Evolutionary conservation across 2,329 filamentous ascomycete genomes (phyloP).

Genomic region (Colletotrichum cuscutae): DNA sequence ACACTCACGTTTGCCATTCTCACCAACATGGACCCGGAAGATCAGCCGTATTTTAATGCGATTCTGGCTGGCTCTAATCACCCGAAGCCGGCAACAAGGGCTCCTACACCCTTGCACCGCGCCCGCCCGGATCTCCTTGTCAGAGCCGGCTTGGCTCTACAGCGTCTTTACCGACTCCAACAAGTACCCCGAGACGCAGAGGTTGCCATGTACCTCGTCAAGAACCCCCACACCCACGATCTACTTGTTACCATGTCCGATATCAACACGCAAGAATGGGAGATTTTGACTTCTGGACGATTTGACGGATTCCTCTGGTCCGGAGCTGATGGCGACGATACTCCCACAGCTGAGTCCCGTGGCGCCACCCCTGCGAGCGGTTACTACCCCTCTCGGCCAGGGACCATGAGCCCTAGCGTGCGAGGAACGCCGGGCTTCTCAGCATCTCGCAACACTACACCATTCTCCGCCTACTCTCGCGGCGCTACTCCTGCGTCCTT

Average conservation of each 20-base stretch:
- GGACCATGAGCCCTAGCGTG: slow-evolving; percentile 50
- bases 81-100: slow-evolving; percentile 66
- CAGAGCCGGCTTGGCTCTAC: slow-evolving; percentile 81
- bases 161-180: slow-evolving; percentile 83
- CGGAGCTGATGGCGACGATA: slow-evolving; percentile 76
- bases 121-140: slow-evolving; percentile 78
- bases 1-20: slow-evolving; percentile 93
- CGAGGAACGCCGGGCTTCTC: slow-evolving; percentile 52
- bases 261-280: slow-evolving; percentile 94
- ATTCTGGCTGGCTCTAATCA: slow-evolving; percentile 73
- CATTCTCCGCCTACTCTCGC: slow-evolving; percentile 63
- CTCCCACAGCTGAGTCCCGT: slow-evolving; percentile 55
- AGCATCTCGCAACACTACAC: slow-evolving; percentile 57
- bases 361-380: slow-evolving; percentile 65
- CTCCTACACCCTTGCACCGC: slow-evolving; percentile 75
- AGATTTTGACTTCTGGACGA: slow-evolving; percentile 90
- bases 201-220: slow-evolving; percentile 85
- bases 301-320: slow-evolving; percentile 98
- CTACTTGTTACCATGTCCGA: slow-evolving; percentile 87
- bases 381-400: slow-evolving; percentile 49
- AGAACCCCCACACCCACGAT: slow-evolving; percentile 83
- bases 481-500: slow-evolving; percentile 68
- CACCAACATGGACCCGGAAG: slow-evolving; percentile 81
- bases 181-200: slow-evolving; percentile 85
- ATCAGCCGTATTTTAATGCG: slow-evolving; percentile 85